Conservation (phyloP, 495 filamentous ascomycete species). For the Bacidia rubella region DNA sequence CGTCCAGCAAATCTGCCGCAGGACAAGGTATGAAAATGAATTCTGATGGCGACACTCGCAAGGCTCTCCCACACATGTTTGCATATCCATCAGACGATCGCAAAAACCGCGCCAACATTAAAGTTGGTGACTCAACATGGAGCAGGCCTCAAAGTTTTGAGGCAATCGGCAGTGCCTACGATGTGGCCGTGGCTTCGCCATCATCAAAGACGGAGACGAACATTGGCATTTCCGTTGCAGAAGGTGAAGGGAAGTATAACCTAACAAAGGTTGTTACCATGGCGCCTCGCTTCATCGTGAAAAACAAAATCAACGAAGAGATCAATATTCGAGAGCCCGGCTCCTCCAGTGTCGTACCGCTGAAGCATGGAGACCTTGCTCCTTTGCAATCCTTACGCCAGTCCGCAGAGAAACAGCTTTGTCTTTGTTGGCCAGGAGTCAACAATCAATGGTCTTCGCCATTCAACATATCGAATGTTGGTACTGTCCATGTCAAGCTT, state of each 20-base stretch:
- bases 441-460: constrained; percentile 98
- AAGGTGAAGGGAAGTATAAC: constrained; percentile 95
- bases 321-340: constrained; percentile 79
- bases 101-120: constrained; percentile 75
- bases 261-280: constrained; percentile 87
- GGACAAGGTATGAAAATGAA: constrained; percentile 53
- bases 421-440: constrained; percentile 82
- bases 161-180: constrained; percentile 85
- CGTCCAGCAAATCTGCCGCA: constrained; percentile 65
- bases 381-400: constrained; percentile 80
- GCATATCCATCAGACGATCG: constrained; percentile 77
- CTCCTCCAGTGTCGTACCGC: constrained; percentile 64
- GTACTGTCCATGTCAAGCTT: constrained; percentile 83
- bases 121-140: constrained; percentile 80
- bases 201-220: constrained; percentile 69
- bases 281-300: constrained; percentile 85
- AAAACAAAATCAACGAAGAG: constrained; percentile 81
- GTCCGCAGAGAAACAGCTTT: constrained; percentile 70
- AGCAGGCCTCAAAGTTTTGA: constrained; percentile 97
- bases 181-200: constrained; percentile 64
- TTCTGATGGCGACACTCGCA: constrained; percentile 38
- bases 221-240: constrained; percentile 71
- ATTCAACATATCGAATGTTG: constrained; percentile 90
- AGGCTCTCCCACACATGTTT: constrained; percentile 86
- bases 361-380: constrained; percentile 62